Conservation (phyloP, 805 yeast species). For the Metschnikowia lachancei region DNA sequence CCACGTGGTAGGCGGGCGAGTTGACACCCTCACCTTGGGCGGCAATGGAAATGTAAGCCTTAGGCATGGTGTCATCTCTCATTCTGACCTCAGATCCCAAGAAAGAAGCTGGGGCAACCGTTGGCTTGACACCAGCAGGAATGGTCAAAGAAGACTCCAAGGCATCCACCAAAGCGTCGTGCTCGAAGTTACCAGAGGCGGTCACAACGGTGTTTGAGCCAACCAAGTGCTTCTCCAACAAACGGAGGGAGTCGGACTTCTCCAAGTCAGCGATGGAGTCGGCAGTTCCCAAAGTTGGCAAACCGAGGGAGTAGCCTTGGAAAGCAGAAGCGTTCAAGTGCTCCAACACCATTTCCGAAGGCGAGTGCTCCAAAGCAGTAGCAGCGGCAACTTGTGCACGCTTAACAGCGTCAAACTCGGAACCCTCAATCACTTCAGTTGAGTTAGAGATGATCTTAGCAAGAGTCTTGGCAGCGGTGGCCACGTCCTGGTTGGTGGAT, state of each 20-base stretch:
- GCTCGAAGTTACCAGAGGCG: constrained; percentile 67
- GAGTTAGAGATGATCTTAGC: constrained; percentile 43
- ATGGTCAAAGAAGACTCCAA: constrained; percentile 52
- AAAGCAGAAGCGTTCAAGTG: constrained; percentile 81
- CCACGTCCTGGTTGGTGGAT: constrained; percentile 47
- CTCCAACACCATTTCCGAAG: constrained; percentile 59
- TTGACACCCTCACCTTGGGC: constrained; percentile 65
- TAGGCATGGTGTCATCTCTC: constrained; percentile 84
- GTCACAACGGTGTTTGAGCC: constrained; percentile 67
- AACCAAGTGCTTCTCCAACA: constrained; percentile 55
- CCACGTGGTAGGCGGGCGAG: constrained; percentile 65
- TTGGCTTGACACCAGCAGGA: constrained; percentile 50
- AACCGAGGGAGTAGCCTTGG: constrained; percentile 79
- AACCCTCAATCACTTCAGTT: constrained; percentile 38
- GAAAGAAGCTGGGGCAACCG: constrained; percentile 56
- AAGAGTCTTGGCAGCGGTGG: constrained; percentile 52
- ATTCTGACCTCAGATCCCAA: constrained; percentile 84
- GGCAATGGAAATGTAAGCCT: constrained; percentile 75
- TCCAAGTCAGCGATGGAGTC: constrained; percentile 62
- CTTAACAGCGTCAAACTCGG: constrained; percentile 49
- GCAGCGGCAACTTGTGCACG: constrained; percentile 45
- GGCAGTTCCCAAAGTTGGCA: constrained; percentile 73
- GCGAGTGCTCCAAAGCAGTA: constrained; percentile 53
- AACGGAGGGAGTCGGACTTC: constrained; percentile 54
- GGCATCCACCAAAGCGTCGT: constrained; percentile 65